Evolutionary conservation across 352 stramenopile genomes (phyloP).

Genomic region (Globisporangium parvum): DNA sequence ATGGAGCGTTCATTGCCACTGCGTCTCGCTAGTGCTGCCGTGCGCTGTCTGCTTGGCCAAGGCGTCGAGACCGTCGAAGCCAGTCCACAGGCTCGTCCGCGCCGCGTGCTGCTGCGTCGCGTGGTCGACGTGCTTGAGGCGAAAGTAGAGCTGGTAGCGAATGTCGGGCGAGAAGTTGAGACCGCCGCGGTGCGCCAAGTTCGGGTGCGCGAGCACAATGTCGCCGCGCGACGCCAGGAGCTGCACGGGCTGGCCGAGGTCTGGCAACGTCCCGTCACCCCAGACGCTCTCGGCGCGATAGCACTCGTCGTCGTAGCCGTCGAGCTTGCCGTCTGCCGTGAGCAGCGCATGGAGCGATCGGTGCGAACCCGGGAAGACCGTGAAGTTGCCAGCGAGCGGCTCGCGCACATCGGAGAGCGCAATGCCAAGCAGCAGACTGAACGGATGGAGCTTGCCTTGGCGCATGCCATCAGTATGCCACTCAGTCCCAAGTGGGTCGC

Average conservation of each 20-base stretch:
- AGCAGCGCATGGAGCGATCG: slow-evolving; percentile 40
- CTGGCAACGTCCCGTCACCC: slow-evolving; percentile 61
- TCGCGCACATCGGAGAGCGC: slow-evolving; percentile 62
- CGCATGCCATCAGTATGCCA: slow-evolving; percentile 84
- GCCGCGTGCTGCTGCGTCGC: slow-evolving; percentile 23
- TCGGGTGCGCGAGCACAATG: slow-evolving; percentile 68
- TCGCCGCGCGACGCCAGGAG: slow-evolving; percentile 50
- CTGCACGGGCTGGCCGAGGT: slow-evolving; percentile 56
- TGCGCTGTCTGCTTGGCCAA: not conserved
- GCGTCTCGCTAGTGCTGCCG: not conserved
- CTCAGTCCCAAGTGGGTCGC: slow-evolving; percentile 59
- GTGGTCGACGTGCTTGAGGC: slow-evolving; percentile 67
- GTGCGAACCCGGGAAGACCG: slow-evolving; percentile 68
- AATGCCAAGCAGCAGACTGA: slow-evolving; percentile 60
- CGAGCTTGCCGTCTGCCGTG: slow-evolving; percentile 42
- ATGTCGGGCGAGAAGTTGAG: slow-evolving; percentile 82
- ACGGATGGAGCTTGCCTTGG: slow-evolving; percentile 64
- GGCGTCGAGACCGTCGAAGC: slow-evolving; percentile 49
- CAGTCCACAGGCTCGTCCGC: slow-evolving; percentile 31
- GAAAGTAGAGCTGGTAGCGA: slow-evolving; percentile 81
- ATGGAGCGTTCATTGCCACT: no score
- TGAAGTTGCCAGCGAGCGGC: slow-evolving; percentile 62
- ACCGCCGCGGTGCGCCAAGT: slow-evolving; percentile 63
- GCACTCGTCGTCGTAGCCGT: slow-evolving; percentile 49
- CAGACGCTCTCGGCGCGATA: slow-evolving; percentile 68